These are phyloP conservation scores for Daldinia vernicosa DNA, from an alignment of 495 filamentous ascomycete species.

Conservation along the genomic window DNA sequence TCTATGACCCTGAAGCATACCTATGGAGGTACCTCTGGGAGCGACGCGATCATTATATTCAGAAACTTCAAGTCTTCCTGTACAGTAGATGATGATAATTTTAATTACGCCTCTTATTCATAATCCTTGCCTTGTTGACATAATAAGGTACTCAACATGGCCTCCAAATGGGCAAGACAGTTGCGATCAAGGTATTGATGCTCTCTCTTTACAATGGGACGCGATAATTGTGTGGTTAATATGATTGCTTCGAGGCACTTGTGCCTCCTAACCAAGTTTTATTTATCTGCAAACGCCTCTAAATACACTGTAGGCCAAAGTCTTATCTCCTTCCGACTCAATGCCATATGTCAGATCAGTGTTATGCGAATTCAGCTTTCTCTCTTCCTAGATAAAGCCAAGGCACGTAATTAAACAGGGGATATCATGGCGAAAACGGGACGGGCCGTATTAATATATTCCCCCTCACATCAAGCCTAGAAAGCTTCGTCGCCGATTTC, in stretches of 20 bases:
- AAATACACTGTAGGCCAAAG: conserved; percentile 36
- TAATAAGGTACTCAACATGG: too few relatives aligned
- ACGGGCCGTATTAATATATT: conserved; percentile 6
- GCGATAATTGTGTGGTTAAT: neutral
- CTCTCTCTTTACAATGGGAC: neutral
- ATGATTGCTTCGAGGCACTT: conserved; percentile 31
- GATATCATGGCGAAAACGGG: conserved; percentile 13
- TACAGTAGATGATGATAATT: too few relatives aligned
- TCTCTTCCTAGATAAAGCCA: neutral
- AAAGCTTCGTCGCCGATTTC: neutral
- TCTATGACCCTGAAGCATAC: too few relatives aligned
- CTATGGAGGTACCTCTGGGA: too few relatives aligned
- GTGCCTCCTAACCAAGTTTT: conserved; percentile 43
- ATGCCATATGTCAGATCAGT: conserved; percentile 30
- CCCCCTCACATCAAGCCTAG: neutral
- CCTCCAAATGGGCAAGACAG: too few relatives aligned
- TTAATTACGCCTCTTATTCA: too few relatives aligned
- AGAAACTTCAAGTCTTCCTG: too few relatives aligned
- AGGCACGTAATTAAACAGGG: conserved; percentile 6
- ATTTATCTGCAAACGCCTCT: conserved; percentile 45
- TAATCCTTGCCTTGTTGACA: too few relatives aligned
- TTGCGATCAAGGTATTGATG: too few relatives aligned
- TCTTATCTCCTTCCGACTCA: neutral
- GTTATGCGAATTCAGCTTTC: conserved; percentile 19
- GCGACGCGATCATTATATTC: too few relatives aligned